Evolutionary conservation across 2,329 filamentous ascomycete genomes (phyloP), one percentile per base, ranked within the genome.

Genomic region (Chaetomiaceae sp.): DNA sequence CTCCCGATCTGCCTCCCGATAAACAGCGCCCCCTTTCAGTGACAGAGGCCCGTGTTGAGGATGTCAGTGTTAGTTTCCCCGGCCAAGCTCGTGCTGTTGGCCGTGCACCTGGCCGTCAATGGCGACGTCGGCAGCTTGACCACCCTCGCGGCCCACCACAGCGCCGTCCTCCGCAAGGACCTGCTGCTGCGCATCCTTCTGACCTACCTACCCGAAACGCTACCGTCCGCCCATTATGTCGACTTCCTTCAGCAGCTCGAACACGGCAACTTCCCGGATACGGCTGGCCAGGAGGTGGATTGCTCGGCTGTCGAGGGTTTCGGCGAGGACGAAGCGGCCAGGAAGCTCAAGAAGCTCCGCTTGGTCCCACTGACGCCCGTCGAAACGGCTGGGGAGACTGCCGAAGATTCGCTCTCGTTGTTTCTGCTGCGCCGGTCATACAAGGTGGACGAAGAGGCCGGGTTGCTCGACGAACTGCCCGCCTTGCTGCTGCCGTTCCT

Each of bases 151-250:
- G 70, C 75, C 18, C 68, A 72, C 32, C 69, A 85, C 56, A 65
- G 67, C 43, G 68, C 75, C 45, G 72, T 82, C 30, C 70, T 93
- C 45, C 72, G 75, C 22, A 74, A 76, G 36, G 79, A 85, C 47
- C 68, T 88, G 12, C 62, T 87, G 19, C 71, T 93, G 48, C 81
- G 84, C 36, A 81, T 93, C 43, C 67, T 94, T 18, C 74, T 94
- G 37, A 87, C 83, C 17, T 87, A 84, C 60, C 73, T 94, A 1
- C 88, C 88, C 20, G 86, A 91, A 64, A 83, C 76, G 35, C 60
- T 80, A 5, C 76, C 76, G 5, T 80, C 87, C 5, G 66, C 65
- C n/a, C 62, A 70, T 37, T 90, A 90, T 60, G 68, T 78, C 15
- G 68, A 69, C 12, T 76, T 87, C 42, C 60, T 89, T 15, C 65